These are phyloP conservation scores for Zygosaccharomyces bisporus DNA, from an alignment of 805 yeast species.

Conservation along the genomic window DNA sequence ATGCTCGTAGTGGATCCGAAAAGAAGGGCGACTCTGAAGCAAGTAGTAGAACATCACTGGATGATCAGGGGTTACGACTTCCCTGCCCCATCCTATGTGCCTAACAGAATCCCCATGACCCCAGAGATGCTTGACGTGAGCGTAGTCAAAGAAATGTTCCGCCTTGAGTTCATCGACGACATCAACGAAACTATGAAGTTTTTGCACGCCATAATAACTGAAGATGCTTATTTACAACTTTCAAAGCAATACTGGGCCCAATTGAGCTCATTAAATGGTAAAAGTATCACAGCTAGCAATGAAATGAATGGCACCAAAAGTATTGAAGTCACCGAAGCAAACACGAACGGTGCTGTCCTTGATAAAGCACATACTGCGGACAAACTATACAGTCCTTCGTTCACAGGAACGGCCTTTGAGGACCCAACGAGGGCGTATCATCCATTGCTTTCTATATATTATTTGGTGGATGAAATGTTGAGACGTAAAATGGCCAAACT, in stretches of 20 bases:
- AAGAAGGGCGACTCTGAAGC: slow-evolving; percentile 72
- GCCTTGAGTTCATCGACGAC: slow-evolving; percentile 70
- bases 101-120: slow-evolving; percentile 68
- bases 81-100: slow-evolving; percentile 66
- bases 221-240: slow-evolving; percentile 52
- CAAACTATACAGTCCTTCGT: slow-evolving; percentile 6
- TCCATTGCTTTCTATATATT: slow-evolving; percentile 84
- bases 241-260: slow-evolving; percentile 31
- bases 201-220: slow-evolving; percentile 53
- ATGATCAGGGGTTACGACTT: slow-evolving; percentile 83
- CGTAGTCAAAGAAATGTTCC: slow-evolving; percentile 71
- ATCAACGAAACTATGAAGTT: slow-evolving; percentile 54
- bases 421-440: slow-evolving; percentile 88
- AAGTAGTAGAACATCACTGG: slow-evolving; percentile 90
- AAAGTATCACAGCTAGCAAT: slow-evolving; percentile 12
- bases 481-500: slow-evolving; percentile 60
- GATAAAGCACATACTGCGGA: slow-evolving; percentile 4
- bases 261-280: slow-evolving; percentile 15
- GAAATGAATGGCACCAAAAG: slow-evolving; percentile 12
- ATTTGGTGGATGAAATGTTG: slow-evolving; percentile 78
- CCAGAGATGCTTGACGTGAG: slow-evolving; percentile 40
- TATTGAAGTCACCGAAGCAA: slow-evolving; percentile 6
- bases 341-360: not conserved
- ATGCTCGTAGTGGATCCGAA: slow-evolving; percentile 91
- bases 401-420: slow-evolving; percentile 25